Evolutionary conservation across 2,329 filamentous ascomycete genomes (phyloP).

Genomic region (Aspergillus pseudoviridinutans): DNA sequence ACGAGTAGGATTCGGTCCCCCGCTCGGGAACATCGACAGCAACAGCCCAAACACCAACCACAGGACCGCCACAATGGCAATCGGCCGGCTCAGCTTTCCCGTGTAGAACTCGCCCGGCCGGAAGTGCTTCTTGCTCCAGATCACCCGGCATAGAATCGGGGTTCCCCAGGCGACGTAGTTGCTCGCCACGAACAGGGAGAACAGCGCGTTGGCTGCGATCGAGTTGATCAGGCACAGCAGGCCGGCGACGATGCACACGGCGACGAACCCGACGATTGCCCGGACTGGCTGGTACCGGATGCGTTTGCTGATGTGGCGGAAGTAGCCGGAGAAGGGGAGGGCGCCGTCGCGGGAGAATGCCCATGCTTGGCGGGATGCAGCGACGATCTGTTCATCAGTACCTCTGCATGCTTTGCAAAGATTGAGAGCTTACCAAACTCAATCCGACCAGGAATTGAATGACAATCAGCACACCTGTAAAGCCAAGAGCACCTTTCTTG

Average conservation of each 20-base stretch:
- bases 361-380: slow-evolving; percentile 59
- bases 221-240: slow-evolving; percentile 56
- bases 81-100: slow-evolving; percentile 48
- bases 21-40: slow-evolving; percentile 56
- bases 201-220: slow-evolving; percentile 56
- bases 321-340: slow-evolving; percentile 56
- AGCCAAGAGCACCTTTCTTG: slow-evolving; percentile 54
- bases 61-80: slow-evolving; percentile 51
- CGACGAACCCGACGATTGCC: slow-evolving; percentile 52
- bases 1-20: slow-evolving; percentile 51
- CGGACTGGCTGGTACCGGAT: slow-evolving; percentile 57
- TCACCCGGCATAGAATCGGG: slow-evolving; percentile 55
- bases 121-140: slow-evolving; percentile 58
- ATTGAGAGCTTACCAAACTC: slow-evolving; percentile 38
- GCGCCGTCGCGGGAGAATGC: slow-evolving; percentile 61
- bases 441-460: slow-evolving; percentile 62
- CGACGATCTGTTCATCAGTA: slow-evolving; percentile 40
- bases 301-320: slow-evolving; percentile 52
- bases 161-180: slow-evolving; percentile 60
- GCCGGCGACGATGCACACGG: slow-evolving; percentile 51
- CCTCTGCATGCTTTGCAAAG: too few species aligned
- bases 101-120: slow-evolving; percentile 58
- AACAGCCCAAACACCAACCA: slow-evolving; percentile 56
- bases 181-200: slow-evolving; percentile 53
- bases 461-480: slow-evolving; percentile 58